Evolutionary conservation across 495 filamentous ascomycete genomes (phyloP), one percentile per base, ranked within the genome.

Genomic region (Hyphodiscus hymeniophilus): DNA sequence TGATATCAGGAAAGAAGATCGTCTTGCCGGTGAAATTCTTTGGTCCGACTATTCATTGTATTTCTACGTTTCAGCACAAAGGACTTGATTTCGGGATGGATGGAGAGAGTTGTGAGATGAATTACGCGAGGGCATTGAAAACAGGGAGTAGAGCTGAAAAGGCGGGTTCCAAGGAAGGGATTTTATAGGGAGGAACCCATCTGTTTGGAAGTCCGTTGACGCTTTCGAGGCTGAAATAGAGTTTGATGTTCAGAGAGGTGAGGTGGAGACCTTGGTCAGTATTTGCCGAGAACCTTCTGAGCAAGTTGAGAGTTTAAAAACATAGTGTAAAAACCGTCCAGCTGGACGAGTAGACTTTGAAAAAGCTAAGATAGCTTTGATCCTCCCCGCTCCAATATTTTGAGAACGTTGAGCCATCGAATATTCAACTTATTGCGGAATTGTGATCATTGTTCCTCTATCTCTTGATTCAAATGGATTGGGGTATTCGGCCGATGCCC

Each of bases 11-110:
- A 6, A 18, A n/a, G 6, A 33, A 18, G 7, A 47, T 56, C 12
- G 12, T 56, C 7, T 34, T 56, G 8, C n/a, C 35, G 5, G 15
- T 21, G 7, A 17, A 38, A 10, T 18, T 56, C 4, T 56, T 47
- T 42, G 53, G 48, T 15, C 47, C 43, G 1, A 46, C 40, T 7
- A 43, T 48, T 11, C 48, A 56, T 40, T 16, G 28, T 22, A n/a
- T 52, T n/a, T 42, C 33, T 17, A 45, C 34, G 32, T 20, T 45
- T 35, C 34, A 58, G 38, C 40, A 50, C 22, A 51, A 58, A 24
- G 15, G 54, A 23, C 33, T 54, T 3, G 47, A 54, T 39, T 54
- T 54, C 30, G 55, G 55, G 8, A 47, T 58, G 41, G 46, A 58
- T 18, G 40, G 46, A 21, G 12, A 42, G 13, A 47, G 41, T 30